Percentiles rank a stretch among this genome's conserved stretches.
Conservation (phyloP, 352 stramenopile species). For the Pythium periplocum region DNA sequence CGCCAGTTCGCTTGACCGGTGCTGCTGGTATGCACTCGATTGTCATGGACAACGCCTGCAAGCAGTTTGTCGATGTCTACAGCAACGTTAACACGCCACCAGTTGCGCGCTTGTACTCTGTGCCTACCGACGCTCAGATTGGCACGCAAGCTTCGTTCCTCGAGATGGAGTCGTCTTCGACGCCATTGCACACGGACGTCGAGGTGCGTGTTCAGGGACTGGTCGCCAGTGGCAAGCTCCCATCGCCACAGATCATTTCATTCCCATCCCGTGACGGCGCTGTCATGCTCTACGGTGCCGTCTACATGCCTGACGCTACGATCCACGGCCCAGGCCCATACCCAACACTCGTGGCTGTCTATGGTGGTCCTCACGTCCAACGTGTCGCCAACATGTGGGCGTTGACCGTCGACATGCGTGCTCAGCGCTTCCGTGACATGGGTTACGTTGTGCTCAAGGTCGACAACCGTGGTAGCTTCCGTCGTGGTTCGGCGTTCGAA, state of each 20-base stretch:
- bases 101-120: conserved; percentile 39
- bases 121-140: conserved; percentile 43
- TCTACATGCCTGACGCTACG: conserved; percentile 88
- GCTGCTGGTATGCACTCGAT: conserved; percentile 86
- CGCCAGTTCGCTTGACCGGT: conserved; percentile 66
- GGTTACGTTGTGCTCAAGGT: conserved; percentile 96
- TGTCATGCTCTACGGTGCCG: conserved; percentile 86
- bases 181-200: conserved; percentile 49
- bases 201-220: conserved; percentile 55
- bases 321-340: conserved; percentile 90
- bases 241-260: conserved; percentile 58
- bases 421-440: conserved; percentile 88
- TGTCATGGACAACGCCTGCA: conserved; percentile 86
- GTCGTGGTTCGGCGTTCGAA: conserved; percentile 91
- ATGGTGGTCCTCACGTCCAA: conserved; percentile 96
- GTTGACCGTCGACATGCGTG: conserved; percentile 91
- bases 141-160: conserved; percentile 26
- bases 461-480: conserved; percentile 93
- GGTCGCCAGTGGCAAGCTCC: conserved; percentile 40
- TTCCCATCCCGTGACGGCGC: conserved; percentile 82
- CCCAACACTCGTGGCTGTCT: conserved; percentile 94
- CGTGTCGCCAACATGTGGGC: conserved; percentile 90
- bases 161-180: conserved; percentile 35
- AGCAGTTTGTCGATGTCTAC: conserved; percentile 76
- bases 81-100: conserved; percentile 71